Evolutionary conservation across 1,284 basidiomycete genomes (phyloP).

Genomic region (Apiotrichum mycotoxinovorans): DNA sequence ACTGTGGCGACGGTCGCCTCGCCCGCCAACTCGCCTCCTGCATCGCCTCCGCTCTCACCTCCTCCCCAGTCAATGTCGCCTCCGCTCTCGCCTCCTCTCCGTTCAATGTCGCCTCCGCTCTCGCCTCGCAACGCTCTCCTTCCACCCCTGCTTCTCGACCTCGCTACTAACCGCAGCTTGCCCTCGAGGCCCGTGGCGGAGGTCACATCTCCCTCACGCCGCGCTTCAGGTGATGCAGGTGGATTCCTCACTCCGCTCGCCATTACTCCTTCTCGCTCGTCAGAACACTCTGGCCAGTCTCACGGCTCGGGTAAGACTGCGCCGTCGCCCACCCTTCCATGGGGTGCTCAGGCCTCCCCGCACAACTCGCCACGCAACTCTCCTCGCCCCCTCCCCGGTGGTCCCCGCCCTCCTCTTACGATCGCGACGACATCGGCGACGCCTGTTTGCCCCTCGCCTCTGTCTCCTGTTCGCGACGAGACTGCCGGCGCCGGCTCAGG

Average conservation of each 20-base stretch:
- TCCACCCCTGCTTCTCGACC: too few relatives aligned
- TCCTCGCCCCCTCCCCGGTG: background rate
- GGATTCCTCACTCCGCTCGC: background rate
- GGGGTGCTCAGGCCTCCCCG: conserved; percentile 1
- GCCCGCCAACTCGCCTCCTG: background rate
- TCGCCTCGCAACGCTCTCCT: background rate
- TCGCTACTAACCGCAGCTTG: too few relatives aligned
- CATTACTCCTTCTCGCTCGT: background rate
- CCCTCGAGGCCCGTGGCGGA: too few relatives aligned
- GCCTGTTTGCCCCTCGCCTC: background rate
- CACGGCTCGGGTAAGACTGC: background rate
- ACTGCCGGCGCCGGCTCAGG: conserved; percentile 6
- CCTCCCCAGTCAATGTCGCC: too few relatives aligned
- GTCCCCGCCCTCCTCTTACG: background rate
- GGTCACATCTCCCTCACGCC: background rate
- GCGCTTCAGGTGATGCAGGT: background rate
- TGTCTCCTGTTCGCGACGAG: background rate
- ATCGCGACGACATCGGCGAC: background rate
- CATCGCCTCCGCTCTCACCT: background rate
- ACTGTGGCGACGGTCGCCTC: background rate
- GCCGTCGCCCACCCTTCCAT: background rate
- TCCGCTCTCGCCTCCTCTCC: background rate
- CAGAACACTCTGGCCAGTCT: background rate
- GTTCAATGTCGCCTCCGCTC: background rate
- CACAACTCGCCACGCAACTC: background rate